Base-by-base conservation (phyloP, 352 stramenopile species). In the Pythium dissimile region DNA sequence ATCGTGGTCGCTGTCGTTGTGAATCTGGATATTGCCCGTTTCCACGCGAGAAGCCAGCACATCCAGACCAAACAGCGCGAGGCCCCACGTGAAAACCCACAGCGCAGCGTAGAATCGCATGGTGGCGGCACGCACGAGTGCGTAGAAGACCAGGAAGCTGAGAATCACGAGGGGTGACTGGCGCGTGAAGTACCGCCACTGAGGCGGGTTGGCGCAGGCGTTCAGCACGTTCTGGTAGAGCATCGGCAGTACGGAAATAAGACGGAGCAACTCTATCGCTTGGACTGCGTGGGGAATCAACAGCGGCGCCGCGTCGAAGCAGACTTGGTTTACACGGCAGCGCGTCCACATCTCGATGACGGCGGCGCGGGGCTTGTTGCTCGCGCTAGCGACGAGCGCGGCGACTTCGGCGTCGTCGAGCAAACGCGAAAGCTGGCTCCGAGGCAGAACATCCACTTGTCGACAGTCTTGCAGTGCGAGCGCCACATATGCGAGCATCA, bases 311-410 rank as follows among this genome's bases (percentile, higher is more conserved):
- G 16, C 21, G 15, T 18, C 32, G 13, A 55, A 48, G 41, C 66
- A 31, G 2, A 69, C 78, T 1, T 65, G 54, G 44, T 74, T 73
- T 10, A 88, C 69, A 3, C 64, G 72, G 4, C 72, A 69, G 28
- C 75, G 67, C 32, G 86, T 35, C 78, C 75, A 86, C 3, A 86
- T 67, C 61, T 88, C 78, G 20, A 88, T 66, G 38, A 85, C 67
- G 10, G 67, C 69, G 2, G 69, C 72, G 16, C 76, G 69, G 46
- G 80, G 58, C 44, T 73, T 78, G 57, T 88, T 88, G 5, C 62
- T 44, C 28, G 66, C 55, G 48, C 70, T 75, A 16, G 59, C 69
- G 3, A 54, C 44, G 46, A 87, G 71, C 44, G 75, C 67, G 26
- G 56, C 39, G 0, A 74, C 63, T 30, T 87, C 77, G 24, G 73